Percentiles rank a stretch among this genome's conserved stretches.
phyloP scores from a whole-genome alignment of 176 grass and related monocot species.

The Microstegium vimineum region DNA sequence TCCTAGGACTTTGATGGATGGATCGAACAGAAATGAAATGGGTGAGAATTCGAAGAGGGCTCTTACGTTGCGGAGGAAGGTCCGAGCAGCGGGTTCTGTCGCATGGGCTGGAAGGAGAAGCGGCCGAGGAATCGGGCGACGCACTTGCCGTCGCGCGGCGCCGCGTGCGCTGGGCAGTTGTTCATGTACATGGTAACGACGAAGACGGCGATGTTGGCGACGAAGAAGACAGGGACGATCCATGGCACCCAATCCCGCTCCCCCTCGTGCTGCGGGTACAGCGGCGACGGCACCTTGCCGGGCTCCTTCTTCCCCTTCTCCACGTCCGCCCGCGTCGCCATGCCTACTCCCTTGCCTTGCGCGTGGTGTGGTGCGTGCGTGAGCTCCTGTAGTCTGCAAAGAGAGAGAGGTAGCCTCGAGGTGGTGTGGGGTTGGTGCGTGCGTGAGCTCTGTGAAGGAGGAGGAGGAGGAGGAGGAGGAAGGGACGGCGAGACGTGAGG shows the following conservation, averaged over 20 bases:
- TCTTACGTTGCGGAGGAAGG: constrained; percentile 83
- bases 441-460: neutral
- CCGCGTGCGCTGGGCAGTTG: constrained; percentile 60
- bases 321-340: constrained; percentile 55
- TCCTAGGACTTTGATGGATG: no score
- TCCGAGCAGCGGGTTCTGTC: constrained; percentile 80
- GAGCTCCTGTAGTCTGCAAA: neutral
- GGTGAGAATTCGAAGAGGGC: no score
- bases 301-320: constrained; percentile 49
- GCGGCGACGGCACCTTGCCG: constrained; percentile 53
- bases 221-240: constrained; percentile 66
- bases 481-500: neutral
- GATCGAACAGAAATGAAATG: no score
- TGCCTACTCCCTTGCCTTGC: neutral
- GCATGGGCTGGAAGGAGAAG: constrained; percentile 85
- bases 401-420: rapidly evolving
- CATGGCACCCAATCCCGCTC: constrained; percentile 86
- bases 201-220: constrained; percentile 79
- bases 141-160: constrained; percentile 38
- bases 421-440: neutral
- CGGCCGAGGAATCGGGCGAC: constrained; percentile 58
- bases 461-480: neutral
- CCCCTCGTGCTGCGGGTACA: constrained; percentile 71
- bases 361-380: neutral
- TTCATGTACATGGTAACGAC: constrained; percentile 80